Percentiles rank a stretch among this genome's conserved stretches.
These are phyloP conservation scores for Arctostaphylos glauca DNA, from an alignment of 148 eudicot genomes.

Conservation along the genomic window DNA sequence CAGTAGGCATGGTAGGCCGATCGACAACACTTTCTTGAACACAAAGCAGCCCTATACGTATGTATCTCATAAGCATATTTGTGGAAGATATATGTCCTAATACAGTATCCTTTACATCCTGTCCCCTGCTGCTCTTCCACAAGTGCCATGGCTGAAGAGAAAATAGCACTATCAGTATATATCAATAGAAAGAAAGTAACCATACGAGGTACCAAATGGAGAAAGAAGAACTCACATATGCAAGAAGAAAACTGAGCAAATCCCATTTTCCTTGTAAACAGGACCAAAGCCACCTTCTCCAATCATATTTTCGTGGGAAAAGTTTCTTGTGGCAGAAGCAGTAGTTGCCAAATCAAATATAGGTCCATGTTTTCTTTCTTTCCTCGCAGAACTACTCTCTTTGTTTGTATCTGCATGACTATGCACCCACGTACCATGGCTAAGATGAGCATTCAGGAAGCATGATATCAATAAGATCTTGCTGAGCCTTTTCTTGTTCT, in stretches of 20 bases:
- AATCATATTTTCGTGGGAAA: not conserved
- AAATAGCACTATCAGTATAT: no score
- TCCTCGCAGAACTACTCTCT: not conserved
- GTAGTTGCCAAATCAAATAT: constrained; percentile 1
- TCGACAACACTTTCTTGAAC: constrained; percentile 9
- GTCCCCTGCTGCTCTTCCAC: no score
- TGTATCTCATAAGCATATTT: not conserved
- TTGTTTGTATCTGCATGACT: not conserved
- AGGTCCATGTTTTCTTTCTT: not conserved
- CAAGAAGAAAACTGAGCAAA: not conserved
- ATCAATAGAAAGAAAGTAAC: not conserved
- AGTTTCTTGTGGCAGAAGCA: constrained; percentile 1
- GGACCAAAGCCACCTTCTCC: constrained; percentile 22
- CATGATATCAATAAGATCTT: not conserved
- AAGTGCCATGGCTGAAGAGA: no score
- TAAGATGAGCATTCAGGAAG: not conserved
- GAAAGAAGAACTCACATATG: not conserved
- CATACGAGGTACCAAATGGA: not conserved
- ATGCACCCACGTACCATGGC: not conserved
- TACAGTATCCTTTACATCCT: no score
- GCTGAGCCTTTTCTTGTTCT: not conserved
- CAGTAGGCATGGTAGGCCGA: no score
- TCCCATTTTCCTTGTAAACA: constrained; percentile 4
- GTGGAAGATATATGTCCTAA: not conserved
- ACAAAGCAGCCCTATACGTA: not conserved